Evolutionary conservation across 1,139 yeast genomes (phyloP).

Genomic region (Lodderomyces metapsilosis): DNA sequence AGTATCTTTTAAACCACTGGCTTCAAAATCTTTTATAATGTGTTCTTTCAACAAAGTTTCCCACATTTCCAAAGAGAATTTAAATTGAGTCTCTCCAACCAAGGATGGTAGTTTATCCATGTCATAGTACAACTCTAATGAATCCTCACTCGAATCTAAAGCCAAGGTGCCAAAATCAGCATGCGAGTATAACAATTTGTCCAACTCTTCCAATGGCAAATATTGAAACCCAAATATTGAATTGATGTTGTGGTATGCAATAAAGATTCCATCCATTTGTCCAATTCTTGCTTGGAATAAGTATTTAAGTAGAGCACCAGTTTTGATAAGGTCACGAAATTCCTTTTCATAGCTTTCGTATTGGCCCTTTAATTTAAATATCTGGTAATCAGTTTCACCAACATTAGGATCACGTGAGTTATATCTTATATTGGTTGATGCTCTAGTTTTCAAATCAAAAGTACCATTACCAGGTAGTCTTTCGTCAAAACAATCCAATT

Average conservation of each 20-base stretch:
- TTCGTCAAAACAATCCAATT: slow-evolving; percentile 77
- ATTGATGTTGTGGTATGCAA: slow-evolving; percentile 85
- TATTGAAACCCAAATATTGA: slow-evolving; percentile 89
- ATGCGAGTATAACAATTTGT: slow-evolving; percentile 38
- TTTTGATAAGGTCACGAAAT: slow-evolving; percentile 66
- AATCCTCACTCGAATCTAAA: slow-evolving; percentile 13
- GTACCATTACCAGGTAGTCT: slow-evolving; percentile 88
- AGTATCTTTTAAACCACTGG: slow-evolving; percentile 8
- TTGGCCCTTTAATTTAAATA: slow-evolving; percentile 57
- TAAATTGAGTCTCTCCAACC: slow-evolving; percentile 74
- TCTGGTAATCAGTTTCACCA: slow-evolving; percentile 56
- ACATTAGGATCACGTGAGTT: slow-evolving; percentile 65
- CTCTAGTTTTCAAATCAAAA: slow-evolving; percentile 90
- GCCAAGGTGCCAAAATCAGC: slow-evolving; percentile 12
- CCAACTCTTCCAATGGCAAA: slow-evolving; percentile 71
- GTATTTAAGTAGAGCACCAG: slow-evolving; percentile 77
- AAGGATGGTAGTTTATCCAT: slow-evolving; percentile 38
- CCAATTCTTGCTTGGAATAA: slow-evolving; percentile 92
- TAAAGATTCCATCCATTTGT: slow-evolving; percentile 92
- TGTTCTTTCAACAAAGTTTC: slow-evolving; percentile 44
- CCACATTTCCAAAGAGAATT: slow-evolving; percentile 59
- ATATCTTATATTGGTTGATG: slow-evolving; percentile 81
- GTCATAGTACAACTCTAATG: slow-evolving; percentile 12
- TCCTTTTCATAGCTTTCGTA: slow-evolving; percentile 83
- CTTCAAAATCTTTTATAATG: slow-evolving; percentile 28